Evolutionary conservation across 805 yeast species (phyloP).

Genomic region (Starmerella sirachaensis): DNA sequence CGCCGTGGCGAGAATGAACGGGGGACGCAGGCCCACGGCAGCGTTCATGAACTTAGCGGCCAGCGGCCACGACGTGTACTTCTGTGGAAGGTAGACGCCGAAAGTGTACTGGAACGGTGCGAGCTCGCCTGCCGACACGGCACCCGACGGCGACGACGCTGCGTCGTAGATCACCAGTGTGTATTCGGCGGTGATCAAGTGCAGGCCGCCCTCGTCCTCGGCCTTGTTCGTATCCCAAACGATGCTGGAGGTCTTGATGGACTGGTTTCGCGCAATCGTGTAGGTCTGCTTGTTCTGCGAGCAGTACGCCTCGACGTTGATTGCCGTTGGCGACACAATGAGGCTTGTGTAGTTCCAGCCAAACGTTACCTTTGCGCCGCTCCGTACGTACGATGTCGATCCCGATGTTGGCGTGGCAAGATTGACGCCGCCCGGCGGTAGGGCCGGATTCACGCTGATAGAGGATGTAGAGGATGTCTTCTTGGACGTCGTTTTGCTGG

Average conservation of each 20-base stretch:
- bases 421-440: slow-evolving; percentile 31
- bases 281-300: slow-evolving; percentile 29
- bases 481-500: slow-evolving; percentile 5
- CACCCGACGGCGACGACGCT: slow-evolving; percentile 21
- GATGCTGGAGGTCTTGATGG: slow-evolving; percentile 23
- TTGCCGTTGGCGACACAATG: slow-evolving; percentile 28
- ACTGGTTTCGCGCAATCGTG: slow-evolving; percentile 29
- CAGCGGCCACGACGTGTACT: slow-evolving; percentile 28
- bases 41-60: slow-evolving; percentile 22
- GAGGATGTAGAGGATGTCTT: slow-evolving; percentile 5
- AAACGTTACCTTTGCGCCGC: slow-evolving; percentile 32
- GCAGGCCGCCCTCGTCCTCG: slow-evolving; percentile 19
- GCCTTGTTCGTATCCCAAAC: slow-evolving; percentile 32
- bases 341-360: slow-evolving; percentile 32
- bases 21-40: slow-evolving; percentile 8
- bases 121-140: slow-evolving; percentile 29
- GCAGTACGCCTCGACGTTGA: slow-evolving; percentile 32
- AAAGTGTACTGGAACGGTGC: slow-evolving; percentile 26
- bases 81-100: slow-evolving; percentile 31
- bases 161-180: slow-evolving; percentile 31
- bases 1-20: slow-evolving; percentile 4
- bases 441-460: slow-evolving; percentile 24
- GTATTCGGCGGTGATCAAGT: slow-evolving; percentile 28
- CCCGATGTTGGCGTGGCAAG: slow-evolving; percentile 29
- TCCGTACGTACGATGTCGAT: slow-evolving; percentile 28